These are phyloP conservation scores for Secale cereale DNA, from an alignment of 176 grass and related monocot species.

Conservation along the genomic window DNA sequence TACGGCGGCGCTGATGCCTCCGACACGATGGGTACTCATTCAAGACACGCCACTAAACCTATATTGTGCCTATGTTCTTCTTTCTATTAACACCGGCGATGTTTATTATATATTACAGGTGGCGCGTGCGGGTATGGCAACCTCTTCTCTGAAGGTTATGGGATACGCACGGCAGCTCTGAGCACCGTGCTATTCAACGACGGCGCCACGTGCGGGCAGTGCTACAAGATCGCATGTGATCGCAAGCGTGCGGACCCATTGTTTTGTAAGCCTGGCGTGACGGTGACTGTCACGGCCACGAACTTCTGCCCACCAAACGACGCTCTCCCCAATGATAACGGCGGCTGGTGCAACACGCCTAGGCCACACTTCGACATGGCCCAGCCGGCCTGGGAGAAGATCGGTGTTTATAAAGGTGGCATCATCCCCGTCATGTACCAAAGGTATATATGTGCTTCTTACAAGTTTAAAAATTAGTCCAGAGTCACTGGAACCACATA, in stretches of 20 bases:
- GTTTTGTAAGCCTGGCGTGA: slow-evolving; percentile 20
- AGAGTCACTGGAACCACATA: background rate
- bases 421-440: slow-evolving; percentile 39
- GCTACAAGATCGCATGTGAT: slow-evolving; percentile 53
- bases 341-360: slow-evolving; percentile 50
- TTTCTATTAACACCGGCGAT: no score
- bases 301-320: slow-evolving; percentile 45
- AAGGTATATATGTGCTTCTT: background rate
- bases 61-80: no score
- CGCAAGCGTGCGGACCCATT: background rate
- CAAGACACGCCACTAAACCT: no score
- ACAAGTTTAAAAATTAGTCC: background rate
- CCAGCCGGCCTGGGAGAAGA: slow-evolving; percentile 51
- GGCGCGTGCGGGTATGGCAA: slow-evolving; percentile 62
- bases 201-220: slow-evolving; percentile 40
- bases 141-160: slow-evolving; percentile 60
- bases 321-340: background rate
- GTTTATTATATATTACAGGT: background rate
- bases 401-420: slow-evolving; percentile 28
- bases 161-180: slow-evolving; percentile 39
- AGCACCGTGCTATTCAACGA: slow-evolving; percentile 45
- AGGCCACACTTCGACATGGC: slow-evolving; percentile 48
- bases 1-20: background rate
- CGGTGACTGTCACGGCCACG: slow-evolving; percentile 33
- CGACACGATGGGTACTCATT: no score